Conservation (phyloP, 2,329 filamentous ascomycete species). For the Botryotinia calthae region DNA sequence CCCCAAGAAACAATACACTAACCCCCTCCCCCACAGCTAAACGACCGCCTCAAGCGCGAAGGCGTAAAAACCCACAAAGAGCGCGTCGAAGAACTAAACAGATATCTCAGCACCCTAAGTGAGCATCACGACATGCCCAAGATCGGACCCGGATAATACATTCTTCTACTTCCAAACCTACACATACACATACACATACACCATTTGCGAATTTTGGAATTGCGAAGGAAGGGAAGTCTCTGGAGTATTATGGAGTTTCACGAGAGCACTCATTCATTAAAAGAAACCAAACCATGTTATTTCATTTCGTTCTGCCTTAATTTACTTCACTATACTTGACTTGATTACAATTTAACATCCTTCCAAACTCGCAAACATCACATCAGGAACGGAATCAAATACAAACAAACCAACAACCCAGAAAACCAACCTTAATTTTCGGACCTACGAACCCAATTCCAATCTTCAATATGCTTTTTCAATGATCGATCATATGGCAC, state of each 20-base stretch:
- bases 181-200: background rate
- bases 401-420: background rate
- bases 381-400: background rate
- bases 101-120: constrained; percentile 84
- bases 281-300: background rate
- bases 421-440: background rate
- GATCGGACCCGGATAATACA: constrained; percentile 54
- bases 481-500: background rate
- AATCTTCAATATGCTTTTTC: background rate
- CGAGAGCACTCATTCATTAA: background rate
- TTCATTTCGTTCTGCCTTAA: background rate
- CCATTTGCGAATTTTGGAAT: background rate
- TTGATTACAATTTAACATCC: background rate
- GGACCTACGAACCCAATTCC: background rate
- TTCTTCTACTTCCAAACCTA: background rate
- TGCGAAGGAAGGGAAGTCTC: background rate
- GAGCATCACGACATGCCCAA: constrained; percentile 95
- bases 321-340: background rate
- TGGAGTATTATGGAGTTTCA: background rate
- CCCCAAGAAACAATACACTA: background rate
- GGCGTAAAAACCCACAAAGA: constrained; percentile 96
- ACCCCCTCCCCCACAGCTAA: constrained; percentile 54
- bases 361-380: background rate
- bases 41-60: constrained; percentile 73
- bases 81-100: constrained; percentile 91